Conservation (phyloP, 202 grass and related monocot genomes). For the Alloteropsis angusta region DNA sequence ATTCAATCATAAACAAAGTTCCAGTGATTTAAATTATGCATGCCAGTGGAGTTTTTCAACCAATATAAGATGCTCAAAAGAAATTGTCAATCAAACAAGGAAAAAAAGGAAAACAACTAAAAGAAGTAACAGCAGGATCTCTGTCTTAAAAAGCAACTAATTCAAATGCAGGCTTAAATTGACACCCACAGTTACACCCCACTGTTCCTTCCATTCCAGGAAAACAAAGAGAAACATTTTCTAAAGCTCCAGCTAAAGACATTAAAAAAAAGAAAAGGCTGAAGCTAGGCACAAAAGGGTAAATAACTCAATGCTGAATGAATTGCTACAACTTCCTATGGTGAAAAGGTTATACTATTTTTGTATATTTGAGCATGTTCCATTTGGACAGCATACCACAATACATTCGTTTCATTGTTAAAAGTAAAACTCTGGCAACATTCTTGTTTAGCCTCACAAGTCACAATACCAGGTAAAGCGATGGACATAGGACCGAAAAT, state of each 20-base stretch:
- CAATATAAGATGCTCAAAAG: background rate
- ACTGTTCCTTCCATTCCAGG: background rate
- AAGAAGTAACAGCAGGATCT: background rate
- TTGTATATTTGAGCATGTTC: background rate
- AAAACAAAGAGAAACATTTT: background rate
- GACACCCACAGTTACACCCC: background rate
- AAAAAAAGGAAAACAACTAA: background rate
- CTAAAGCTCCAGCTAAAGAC: background rate
- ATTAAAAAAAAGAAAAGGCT: background rate
- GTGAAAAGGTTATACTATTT: background rate
- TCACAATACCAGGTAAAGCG: background rate
- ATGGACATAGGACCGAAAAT: background rate
- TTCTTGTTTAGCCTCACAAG: background rate
- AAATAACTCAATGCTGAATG: background rate
- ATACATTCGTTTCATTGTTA: conserved; percentile 5
- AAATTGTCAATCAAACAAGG: background rate
- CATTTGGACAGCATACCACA: background rate
- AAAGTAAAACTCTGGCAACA: background rate
- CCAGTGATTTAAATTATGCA: background rate
- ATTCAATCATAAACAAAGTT: background rate
- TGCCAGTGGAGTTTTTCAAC: background rate
- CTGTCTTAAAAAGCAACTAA: background rate
- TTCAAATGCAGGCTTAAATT: background rate
- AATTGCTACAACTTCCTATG: background rate
- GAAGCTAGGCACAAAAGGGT: background rate